Evolutionary conservation across 371 early-diverging fungal genomes (phyloP).

Genomic region (Smittium culicis): DNA sequence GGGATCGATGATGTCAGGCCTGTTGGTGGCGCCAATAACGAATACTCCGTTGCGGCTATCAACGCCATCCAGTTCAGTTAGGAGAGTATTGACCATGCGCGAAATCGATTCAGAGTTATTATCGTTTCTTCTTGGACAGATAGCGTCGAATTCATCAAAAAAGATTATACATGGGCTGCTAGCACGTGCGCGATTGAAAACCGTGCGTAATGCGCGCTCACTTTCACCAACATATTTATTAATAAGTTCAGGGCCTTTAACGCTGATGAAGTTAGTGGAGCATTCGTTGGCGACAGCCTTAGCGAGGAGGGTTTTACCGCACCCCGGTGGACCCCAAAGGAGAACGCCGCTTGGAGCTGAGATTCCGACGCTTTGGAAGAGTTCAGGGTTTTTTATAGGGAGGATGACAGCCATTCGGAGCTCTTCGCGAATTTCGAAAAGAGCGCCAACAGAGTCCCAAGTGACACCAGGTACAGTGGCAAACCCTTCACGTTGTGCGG

Average conservation of each 20-base stretch:
- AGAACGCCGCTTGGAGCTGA: slow-evolving; percentile 88
- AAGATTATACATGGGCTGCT: slow-evolving; percentile 94
- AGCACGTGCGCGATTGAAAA: slow-evolving; percentile 93
- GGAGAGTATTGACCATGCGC: slow-evolving; percentile 94
- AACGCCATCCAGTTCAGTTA: slow-evolving; percentile 98
- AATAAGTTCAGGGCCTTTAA: slow-evolving; percentile 98
- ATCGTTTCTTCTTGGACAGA: slow-evolving; percentile 52
- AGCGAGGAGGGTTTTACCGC: slow-evolving; percentile 98
- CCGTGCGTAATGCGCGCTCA: slow-evolving; percentile 93
- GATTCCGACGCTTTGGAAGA: slow-evolving; percentile 87
- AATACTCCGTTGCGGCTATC: slow-evolving; percentile 79
- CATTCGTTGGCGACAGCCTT: slow-evolving; percentile 97
- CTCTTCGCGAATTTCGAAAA: slow-evolving; percentile 73
- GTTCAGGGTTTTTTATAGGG: slow-evolving; percentile 87
- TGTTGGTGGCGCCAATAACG: slow-evolving; percentile 98
- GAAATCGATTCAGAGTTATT: slow-evolving; percentile 73
- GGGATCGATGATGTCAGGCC: slow-evolving; percentile 97
- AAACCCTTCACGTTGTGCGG: slow-evolving; percentile 96
- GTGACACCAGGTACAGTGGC: slow-evolving; percentile 91
- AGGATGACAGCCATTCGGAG: slow-evolving; percentile 92
- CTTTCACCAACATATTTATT: slow-evolving; percentile 99
- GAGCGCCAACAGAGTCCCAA: slow-evolving; percentile 93
- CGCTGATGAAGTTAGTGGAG: slow-evolving; percentile 95
- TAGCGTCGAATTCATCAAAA: slow-evolving; percentile 99
- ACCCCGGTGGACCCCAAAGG: slow-evolving; percentile 99